Evolutionary conservation across 2,329 filamentous ascomycete genomes (phyloP), one percentile per base, ranked within the genome.

Genomic region (Epichloe bromicola): DNA sequence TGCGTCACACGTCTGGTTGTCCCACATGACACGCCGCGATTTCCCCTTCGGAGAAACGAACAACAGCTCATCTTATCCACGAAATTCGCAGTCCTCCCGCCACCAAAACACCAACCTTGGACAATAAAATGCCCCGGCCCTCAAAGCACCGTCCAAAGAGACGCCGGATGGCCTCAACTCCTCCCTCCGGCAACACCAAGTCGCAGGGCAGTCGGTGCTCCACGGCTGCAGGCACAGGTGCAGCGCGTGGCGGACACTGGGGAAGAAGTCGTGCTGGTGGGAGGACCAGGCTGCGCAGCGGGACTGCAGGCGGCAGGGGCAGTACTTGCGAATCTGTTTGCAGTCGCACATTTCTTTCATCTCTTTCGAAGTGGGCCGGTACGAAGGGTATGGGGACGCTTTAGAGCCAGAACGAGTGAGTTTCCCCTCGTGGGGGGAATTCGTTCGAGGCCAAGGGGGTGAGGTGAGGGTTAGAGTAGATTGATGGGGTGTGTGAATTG

Each of bases 331-430:
- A 37, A 51, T 41, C 38, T 48, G 40, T 11, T 33, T 44, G 45
- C n/a, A 51, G 44, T 46, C 26, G 48, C 47, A 52, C 47, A 49
- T 52, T 36, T 20, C 12, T 36, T 36, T 39, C 12, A 5, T 11
- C 20, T 41, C 11, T 23, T 20, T 20, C 20, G 36, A n/a, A 8
- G 14, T 15, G 36, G n/a, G 36, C 36, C 10, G 26, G 10, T 30
- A 30, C 26, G 26, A 11, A 30, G 26, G 26, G 26, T 30, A 30
- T 30, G 26, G 26, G 26, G 8, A 30, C 11, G 26, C 26, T 30
- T 10, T 11, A 30, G 8, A 4, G 26, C 26, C 3, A 30, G 26
- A 30, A 30, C 26, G 10, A 30, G 26, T 26, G 2, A 3, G 26
- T 7, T 8, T 3, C 7, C 26, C 26, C 26, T 26, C 26, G 26